These are phyloP conservation scores for Komagataella pseudopastoris DNA, from an alignment of 805 yeast species.

Conservation along the genomic window DNA sequence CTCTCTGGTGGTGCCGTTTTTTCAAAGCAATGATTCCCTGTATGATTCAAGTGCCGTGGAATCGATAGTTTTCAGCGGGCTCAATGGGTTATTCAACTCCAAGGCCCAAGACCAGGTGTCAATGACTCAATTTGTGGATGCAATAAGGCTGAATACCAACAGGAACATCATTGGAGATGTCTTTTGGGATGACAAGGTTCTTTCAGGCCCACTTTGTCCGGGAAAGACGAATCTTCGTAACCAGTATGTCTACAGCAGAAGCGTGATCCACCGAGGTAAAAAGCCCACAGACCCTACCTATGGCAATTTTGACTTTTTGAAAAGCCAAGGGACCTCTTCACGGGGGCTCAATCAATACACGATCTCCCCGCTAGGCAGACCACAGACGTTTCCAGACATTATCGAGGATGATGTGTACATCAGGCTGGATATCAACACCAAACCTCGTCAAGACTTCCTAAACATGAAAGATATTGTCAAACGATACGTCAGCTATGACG, in stretches of 20 bases:
- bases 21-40: background rate
- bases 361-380: background rate
- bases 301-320: background rate
- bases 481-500: conserved; percentile 24
- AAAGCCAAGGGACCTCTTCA: background rate
- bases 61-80: background rate
- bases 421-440: conserved; percentile 5
- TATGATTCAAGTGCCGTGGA: background rate
- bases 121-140: background rate
- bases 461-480: conserved; percentile 13
- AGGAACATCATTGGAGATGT: background rate
- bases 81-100: background rate
- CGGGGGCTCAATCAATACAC: background rate
- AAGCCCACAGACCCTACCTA: background rate
- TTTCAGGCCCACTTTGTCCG: background rate
- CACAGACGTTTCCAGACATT: background rate
- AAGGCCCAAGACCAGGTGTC: background rate
- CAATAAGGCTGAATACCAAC: background rate
- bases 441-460: conserved; percentile 9
- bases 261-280: background rate
- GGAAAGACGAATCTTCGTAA: background rate
- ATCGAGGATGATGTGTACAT: conserved; percentile 2
- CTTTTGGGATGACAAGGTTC: background rate
- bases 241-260: background rate
- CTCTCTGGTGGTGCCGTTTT: conserved; percentile 30